Percentiles rank a stretch among this genome's conserved stretches.
Evolutionary conservation across 805 yeast genomes (phyloP).

Genomic region (Yarrowia hollandica): DNA sequence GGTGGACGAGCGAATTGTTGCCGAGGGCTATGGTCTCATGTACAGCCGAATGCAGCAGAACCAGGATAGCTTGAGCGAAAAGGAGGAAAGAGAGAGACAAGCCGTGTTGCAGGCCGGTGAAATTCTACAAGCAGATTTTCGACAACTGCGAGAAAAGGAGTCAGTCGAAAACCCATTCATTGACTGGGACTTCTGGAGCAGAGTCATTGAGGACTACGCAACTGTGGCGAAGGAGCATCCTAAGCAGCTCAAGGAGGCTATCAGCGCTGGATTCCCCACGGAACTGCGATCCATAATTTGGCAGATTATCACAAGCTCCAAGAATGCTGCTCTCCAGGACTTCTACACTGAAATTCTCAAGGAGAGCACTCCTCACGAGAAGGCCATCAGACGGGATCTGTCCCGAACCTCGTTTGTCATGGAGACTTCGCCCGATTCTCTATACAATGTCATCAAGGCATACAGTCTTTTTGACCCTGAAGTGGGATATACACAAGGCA

Average conservation of each 20-base stretch:
- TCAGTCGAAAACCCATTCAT: slow-evolving; percentile 30
- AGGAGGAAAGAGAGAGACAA: slow-evolving; percentile 24
- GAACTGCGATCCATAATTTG: slow-evolving; percentile 87
- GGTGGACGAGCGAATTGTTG: slow-evolving; percentile 17
- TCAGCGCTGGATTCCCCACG: slow-evolving; percentile 77
- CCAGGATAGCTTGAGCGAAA: slow-evolving; percentile 23
- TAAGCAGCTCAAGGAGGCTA: slow-evolving; percentile 56
- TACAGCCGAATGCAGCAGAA: slow-evolving; percentile 26
- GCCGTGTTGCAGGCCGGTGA: slow-evolving; percentile 11
- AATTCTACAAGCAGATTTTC: slow-evolving; percentile 20
- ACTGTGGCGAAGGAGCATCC: slow-evolving; percentile 63
- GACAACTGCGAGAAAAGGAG: slow-evolving; percentile 6
- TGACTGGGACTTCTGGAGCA: slow-evolving; percentile 74
- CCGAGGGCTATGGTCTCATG: slow-evolving; percentile 25
- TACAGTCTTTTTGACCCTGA: slow-evolving; percentile 85
- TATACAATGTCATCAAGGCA: slow-evolving; percentile 75
- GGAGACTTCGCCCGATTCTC: slow-evolving; percentile 53
- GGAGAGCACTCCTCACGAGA: slow-evolving; percentile 62
- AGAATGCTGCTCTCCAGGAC: slow-evolving; percentile 61
- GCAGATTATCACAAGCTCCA: slow-evolving; percentile 84
- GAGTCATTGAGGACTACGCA: slow-evolving; percentile 75
- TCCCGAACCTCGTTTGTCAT: slow-evolving; percentile 82
- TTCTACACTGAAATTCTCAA: slow-evolving; percentile 52
- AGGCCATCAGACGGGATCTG: slow-evolving; percentile 76
- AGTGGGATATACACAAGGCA: slow-evolving; percentile 97